Evolutionary conservation across 1,284 basidiomycete genomes (phyloP), one percentile per base, ranked within the genome.

Genomic region (Ganoderma lingzhi): DNA sequence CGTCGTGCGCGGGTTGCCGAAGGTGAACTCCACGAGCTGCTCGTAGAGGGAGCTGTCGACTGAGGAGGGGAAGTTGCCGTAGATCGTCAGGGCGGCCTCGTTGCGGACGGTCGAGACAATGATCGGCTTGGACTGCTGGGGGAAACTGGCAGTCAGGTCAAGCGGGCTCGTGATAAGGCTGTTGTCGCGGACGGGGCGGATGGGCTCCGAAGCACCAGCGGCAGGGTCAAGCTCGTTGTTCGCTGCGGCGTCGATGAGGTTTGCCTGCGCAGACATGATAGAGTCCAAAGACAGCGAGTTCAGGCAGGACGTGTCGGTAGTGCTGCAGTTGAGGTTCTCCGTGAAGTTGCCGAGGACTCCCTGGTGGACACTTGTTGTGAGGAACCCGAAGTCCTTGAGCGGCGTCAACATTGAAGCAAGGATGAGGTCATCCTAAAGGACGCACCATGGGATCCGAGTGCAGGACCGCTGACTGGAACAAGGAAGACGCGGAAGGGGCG

Each of bases 361-460:
- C 44, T 82, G 75, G 55, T 93, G 92, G 6, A 87, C 88, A 3
- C 78, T 74, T 0, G 83, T 73, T 3, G 87, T 82, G 2, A 93
- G 83, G 78, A 96, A 92, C 8, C 92, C 92, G 74, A 88, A 95
- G 77, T 91, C 86, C 93, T 94, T 69, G 15, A 45, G 41, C 14
- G 59, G 44, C 17, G 53, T 65, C 30, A 67, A 28, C 51, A 41
- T 42, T 6, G 35, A 15, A 12, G 28, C 6, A 15, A 2, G 4
- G 9, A 3, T 17, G 23, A 63, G 51, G 9, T 17, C 9, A 1
- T 39, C 6, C 30, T 0, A 15, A 45, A 10, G 2, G 12, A 77
- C 87, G 70, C 73, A 93, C 93, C 88, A 96, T 93, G 0, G 95
- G 92, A 76, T 96, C 94, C 3, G 94, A 95, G 66, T 96, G 93